A percentile compares a stretch with the other conserved stretches of the same genome.
Evolutionary conservation across 495 filamentous ascomycete species (phyloP).

Genomic region (Penicillium maclennaniae): DNA sequence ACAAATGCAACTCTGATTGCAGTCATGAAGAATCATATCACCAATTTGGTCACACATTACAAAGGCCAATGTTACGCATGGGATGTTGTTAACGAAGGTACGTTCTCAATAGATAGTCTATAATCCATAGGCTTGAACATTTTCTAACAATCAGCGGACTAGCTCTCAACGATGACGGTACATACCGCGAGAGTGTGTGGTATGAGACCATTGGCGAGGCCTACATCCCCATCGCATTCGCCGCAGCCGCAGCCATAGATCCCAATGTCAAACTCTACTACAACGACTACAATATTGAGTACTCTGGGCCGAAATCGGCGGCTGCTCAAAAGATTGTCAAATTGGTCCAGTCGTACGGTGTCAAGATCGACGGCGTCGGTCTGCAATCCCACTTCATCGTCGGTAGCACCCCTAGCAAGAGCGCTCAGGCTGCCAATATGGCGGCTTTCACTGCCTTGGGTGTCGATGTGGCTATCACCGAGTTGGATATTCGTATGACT

Average conservation of each 20-base stretch:
- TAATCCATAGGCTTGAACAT: no score
- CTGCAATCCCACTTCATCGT: slow-evolving; percentile 60
- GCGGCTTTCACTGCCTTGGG: slow-evolving; percentile 44
- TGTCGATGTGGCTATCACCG: slow-evolving; percentile 59
- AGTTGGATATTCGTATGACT: slow-evolving; percentile 57
- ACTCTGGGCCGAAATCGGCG: slow-evolving; percentile 43
- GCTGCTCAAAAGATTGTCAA: slow-evolving; percentile 49
- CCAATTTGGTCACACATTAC: slow-evolving; percentile 48
- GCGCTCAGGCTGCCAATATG: slow-evolving; percentile 48
- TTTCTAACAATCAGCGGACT: neutral
- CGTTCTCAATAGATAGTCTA: neutral
- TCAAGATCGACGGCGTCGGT: slow-evolving; percentile 62
- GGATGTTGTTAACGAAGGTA: slow-evolving; percentile 44
- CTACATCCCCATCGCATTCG: slow-evolving; percentile 46
- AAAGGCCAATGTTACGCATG: slow-evolving; percentile 50
- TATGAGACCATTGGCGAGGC: slow-evolving; percentile 41
- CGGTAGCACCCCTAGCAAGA: slow-evolving; percentile 46
- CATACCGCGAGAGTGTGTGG: slow-evolving; percentile 40
- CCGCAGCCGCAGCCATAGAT: slow-evolving; percentile 46
- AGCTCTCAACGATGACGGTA: slow-evolving; percentile 47
- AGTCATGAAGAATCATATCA: slow-evolving; percentile 43
- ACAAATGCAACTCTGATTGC: slow-evolving; percentile 47
- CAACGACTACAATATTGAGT: slow-evolving; percentile 68
- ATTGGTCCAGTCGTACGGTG: slow-evolving; percentile 47
- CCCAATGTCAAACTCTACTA: slow-evolving; percentile 56